A percentile compares a stretch with the other conserved stretches of the same genome.
phyloP scores from a whole-genome alignment of 2,329 filamentous ascomycete species.

The Ascomycota sp. region DNA sequence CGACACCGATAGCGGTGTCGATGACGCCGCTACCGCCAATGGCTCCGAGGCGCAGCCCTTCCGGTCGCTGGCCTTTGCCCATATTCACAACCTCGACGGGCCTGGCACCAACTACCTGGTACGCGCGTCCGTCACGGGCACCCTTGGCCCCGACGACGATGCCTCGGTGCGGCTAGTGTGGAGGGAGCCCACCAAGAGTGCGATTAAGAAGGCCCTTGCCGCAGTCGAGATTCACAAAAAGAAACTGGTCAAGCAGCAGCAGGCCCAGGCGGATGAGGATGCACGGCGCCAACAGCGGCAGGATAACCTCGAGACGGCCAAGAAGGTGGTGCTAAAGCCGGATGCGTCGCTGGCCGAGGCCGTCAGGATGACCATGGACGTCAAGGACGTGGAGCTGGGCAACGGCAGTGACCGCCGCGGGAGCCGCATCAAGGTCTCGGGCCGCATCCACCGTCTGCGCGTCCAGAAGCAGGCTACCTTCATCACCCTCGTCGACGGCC shows the following conservation, averaged over 20 bases:
- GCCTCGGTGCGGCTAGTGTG: slow-evolving; percentile 44
- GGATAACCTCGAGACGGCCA: slow-evolving; percentile 48
- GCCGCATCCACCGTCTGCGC: slow-evolving; percentile 63
- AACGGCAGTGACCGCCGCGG: slow-evolving; percentile 33
- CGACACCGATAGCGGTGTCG: slow-evolving; percentile 60
- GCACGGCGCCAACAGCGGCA: slow-evolving; percentile 52
- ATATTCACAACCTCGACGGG: slow-evolving; percentile 45
- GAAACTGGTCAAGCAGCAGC: slow-evolving; percentile 30
- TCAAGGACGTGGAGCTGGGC: slow-evolving; percentile 15
- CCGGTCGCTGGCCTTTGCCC: slow-evolving; percentile 63
- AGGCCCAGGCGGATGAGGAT: slow-evolving; percentile 49
- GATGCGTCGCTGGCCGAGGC: slow-evolving; percentile 54
- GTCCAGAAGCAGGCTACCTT: slow-evolving; percentile 74
- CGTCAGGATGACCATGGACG: slow-evolving; percentile 52
- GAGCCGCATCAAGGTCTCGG: slow-evolving; percentile 58
- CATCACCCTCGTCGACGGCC: slow-evolving; percentile 68
- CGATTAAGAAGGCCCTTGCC: slow-evolving; percentile 65
- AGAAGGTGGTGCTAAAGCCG: slow-evolving; percentile 50
- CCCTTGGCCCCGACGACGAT: slow-evolving; percentile 41
- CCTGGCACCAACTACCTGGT: slow-evolving; percentile 42
- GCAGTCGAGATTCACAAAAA: slow-evolving; percentile 60
- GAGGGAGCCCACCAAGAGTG: slow-evolving; percentile 69
- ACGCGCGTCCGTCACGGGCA: slow-evolving; percentile 44
- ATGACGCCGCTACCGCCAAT: slow-evolving; percentile 41
- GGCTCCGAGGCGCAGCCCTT: slow-evolving; percentile 58